A percentile compares a stretch with the other conserved stretches of the same genome.
These are phyloP conservation scores for Exophiala spinifera DNA, from an alignment of 2,329 filamentous ascomycete species.

Conservation along the genomic window DNA sequence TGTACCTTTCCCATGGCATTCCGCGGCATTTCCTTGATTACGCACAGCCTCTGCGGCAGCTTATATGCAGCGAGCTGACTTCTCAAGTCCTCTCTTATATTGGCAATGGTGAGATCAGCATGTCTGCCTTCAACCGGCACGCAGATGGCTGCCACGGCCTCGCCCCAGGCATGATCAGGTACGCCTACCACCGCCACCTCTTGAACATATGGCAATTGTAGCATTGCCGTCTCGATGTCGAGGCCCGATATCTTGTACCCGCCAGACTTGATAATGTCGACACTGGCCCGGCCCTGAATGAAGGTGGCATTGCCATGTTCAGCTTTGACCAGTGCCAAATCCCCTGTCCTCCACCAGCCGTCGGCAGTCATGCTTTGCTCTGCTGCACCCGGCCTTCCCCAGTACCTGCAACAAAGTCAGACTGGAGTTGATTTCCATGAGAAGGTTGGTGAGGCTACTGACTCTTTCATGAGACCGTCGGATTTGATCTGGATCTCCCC, in stretches of 20 bases:
- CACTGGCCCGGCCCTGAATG: slow-evolving; percentile 44
- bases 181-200: slow-evolving; percentile 50
- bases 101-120: slow-evolving; percentile 1
- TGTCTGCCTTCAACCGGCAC: slow-evolving; percentile 6
- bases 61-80: slow-evolving; percentile 45
- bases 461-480: slow-evolving; percentile 41
- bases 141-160: slow-evolving; percentile 44
- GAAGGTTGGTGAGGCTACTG: not conserved
- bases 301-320: slow-evolving; percentile 7
- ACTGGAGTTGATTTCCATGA: not conserved
- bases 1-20: slow-evolving; percentile 47
- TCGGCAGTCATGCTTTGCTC: not conserved
- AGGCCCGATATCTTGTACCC: slow-evolving; percentile 50
- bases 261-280: slow-evolving; percentile 50
- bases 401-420: not conserved
- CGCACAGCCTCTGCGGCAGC: slow-evolving; percentile 44
- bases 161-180: slow-evolving; percentile 45
- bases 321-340: slow-evolving; percentile 25
- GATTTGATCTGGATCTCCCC: slow-evolving; percentile 44
- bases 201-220: slow-evolving; percentile 43
- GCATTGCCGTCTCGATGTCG: slow-evolving; percentile 48
- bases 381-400: not conserved
- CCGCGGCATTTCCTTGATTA: slow-evolving; percentile 44
- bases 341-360: slow-evolving; percentile 37
- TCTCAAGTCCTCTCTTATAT: slow-evolving; percentile 42